Evolutionary conservation across 108 stramenopile species (phyloP), one percentile per base, ranked within the genome.

Genomic region (Mediolabrus comicus): DNA sequence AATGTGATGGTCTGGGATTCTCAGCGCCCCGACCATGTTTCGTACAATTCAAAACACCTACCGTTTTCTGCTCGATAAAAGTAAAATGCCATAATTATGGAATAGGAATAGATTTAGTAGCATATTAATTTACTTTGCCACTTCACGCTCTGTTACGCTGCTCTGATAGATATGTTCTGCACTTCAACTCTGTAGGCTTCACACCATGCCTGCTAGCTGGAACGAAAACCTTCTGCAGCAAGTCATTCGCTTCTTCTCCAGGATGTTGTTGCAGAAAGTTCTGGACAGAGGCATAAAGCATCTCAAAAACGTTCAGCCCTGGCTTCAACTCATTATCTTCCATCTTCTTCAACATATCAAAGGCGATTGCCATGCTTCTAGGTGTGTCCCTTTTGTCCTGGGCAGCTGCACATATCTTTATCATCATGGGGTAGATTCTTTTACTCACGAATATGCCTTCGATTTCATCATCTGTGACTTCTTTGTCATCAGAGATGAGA

Each of bases 321-420:
- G 74, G 74, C 53, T 63, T 65, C 10, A 76, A 54, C 4, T 54
- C 62, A 16, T 38, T 36, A 6, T 51, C 63, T 22, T 65, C 36
- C 79, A 80, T 80, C 65, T 60, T 75, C 4, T 75, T 55, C 32
- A 51, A 71, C 6, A 56, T 43, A 27, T 80, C 72, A 57, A 76
- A 76, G 31, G 74, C 69, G 52, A 80, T 66, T 11, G 62, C 51
- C 33, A 80, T 31, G 14, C 69, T 62, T 11, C 36, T 43, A 32
- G 74, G 31, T 0, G 49, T 51, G 25, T 76, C 56, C 28, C 41
- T 16, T 24, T 71, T 71, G 16, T 41, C 22, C 14, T 46, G 12
- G 22, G 67, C 34, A 12, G 53, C 35, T 7, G 74, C 73, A 30
- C 79, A 80, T 14, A 76, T 76, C 38, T 65, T 70, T 16, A 80